Percentiles rank a stretch among this genome's conserved stretches.
phyloP scores from a whole-genome alignment of 2,329 filamentous ascomycete genomes.

The Pestalotiopsis sp. region DNA sequence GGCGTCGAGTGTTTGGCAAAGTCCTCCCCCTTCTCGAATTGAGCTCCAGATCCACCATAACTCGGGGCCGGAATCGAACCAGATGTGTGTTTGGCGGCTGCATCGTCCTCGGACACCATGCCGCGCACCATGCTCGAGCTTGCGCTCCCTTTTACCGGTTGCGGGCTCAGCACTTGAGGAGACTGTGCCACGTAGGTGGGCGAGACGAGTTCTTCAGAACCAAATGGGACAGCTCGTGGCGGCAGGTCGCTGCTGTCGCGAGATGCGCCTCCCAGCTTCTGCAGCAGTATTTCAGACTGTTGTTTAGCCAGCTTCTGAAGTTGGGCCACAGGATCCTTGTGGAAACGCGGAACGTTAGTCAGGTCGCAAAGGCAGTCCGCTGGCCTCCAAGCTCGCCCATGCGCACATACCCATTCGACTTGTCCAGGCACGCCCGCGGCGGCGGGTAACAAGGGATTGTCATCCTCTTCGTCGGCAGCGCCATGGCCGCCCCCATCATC shows the following conservation, averaged over 20 bases:
- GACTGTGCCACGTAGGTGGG: slow-evolving; percentile 45
- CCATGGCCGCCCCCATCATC: slow-evolving; percentile 38
- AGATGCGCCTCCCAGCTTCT: slow-evolving; percentile 42
- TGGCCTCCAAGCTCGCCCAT: slow-evolving; percentile 48
- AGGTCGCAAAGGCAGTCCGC: slow-evolving; percentile 56
- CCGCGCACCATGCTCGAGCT: slow-evolving; percentile 30
- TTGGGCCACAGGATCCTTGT: slow-evolving; percentile 69
- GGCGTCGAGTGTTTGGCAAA: slow-evolving; percentile 37
- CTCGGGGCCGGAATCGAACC: slow-evolving; percentile 41
- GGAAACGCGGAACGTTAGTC: slow-evolving; percentile 50
- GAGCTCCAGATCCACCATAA: slow-evolving; percentile 48
- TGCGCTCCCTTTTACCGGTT: slow-evolving; percentile 41
- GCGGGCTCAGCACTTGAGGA: slow-evolving; percentile 39
- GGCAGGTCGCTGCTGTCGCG: slow-evolving; percentile 45
- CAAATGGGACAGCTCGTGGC: slow-evolving; percentile 50
- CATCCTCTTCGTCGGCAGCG: slow-evolving; percentile 49
- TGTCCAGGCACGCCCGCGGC: slow-evolving; percentile 85
- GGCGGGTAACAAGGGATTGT: slow-evolving; percentile 62
- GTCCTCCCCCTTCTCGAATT: slow-evolving; percentile 53
- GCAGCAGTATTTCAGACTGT: slow-evolving; percentile 62
- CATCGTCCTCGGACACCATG: slow-evolving; percentile 21
- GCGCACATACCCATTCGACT: slow-evolving; percentile 89
- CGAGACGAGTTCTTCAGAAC: slow-evolving; percentile 48
- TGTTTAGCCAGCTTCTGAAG: slow-evolving; percentile 69
- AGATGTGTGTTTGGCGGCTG: slow-evolving; percentile 7